phyloP scores from a whole-genome alignment of 257 asterid genomes.

The Primulina huaijiensis region DNA sequence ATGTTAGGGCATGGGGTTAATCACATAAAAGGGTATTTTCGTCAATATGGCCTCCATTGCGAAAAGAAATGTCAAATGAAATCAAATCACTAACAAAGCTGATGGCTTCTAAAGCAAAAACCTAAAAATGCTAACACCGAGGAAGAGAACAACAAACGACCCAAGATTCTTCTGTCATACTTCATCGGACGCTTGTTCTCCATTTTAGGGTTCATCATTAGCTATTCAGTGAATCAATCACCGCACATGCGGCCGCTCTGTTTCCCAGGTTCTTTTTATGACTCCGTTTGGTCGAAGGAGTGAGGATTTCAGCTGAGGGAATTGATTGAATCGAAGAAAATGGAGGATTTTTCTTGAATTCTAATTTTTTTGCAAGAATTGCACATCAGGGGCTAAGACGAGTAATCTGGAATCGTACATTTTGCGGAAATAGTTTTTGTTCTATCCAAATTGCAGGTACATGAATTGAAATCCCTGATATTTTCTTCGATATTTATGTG shows the following conservation, averaged over 20 bases:
- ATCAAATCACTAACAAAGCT: slow-evolving; percentile 5
- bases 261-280: slow-evolving; percentile 7
- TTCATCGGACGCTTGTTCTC: background rate
- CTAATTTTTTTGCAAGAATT: slow-evolving; percentile 18
- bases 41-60: slow-evolving; percentile 25
- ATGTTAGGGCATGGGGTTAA: background rate
- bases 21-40: slow-evolving; percentile 20
- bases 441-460: slow-evolving; percentile 31
- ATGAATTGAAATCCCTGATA: slow-evolving; percentile 1
- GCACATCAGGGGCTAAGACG: slow-evolving; percentile 25
- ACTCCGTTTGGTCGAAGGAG: slow-evolving; percentile 17
- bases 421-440: slow-evolving; percentile 19
- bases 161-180: background rate
- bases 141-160: slow-evolving; percentile 13
- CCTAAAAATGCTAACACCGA: slow-evolving; percentile 11
- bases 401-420: slow-evolving; percentile 19
- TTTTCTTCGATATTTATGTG: background rate
- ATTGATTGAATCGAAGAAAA: slow-evolving; percentile 26
- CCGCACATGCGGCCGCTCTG: slow-evolving; percentile 22
- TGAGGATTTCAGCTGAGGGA: slow-evolving; percentile 24
- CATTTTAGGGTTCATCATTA: slow-evolving; percentile 12
- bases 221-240: slow-evolving; percentile 23
- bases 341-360: slow-evolving; percentile 7
- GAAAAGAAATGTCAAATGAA: slow-evolving; percentile 12
- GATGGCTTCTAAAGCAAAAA: slow-evolving; percentile 14